phyloP scores from a whole-genome alignment of 345 rosid genomes.

The Diplotaxis tenuifolia region DNA sequence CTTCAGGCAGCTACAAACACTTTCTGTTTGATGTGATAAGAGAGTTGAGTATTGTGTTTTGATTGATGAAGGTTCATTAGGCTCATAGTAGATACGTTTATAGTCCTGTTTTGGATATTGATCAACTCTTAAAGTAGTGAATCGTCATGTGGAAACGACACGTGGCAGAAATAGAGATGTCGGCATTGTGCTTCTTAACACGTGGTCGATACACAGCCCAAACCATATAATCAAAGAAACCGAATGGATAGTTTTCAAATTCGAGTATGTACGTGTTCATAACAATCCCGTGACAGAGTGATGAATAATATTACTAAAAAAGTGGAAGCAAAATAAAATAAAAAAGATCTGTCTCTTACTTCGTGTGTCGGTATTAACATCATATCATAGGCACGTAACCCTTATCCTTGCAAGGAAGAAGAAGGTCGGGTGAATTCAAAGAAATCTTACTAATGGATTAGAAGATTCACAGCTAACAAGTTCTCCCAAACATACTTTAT shows the following conservation, averaged over 20 bases:
- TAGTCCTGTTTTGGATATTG: slow-evolving; percentile 33
- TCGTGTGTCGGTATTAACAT: slow-evolving; percentile 13
- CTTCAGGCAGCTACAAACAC: neutral
- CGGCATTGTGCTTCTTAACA: neutral
- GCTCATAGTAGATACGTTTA: slow-evolving; percentile 7
- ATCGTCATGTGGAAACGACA: neutral
- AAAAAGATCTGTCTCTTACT: neutral
- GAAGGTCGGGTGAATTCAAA: neutral
- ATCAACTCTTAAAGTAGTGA: neutral
- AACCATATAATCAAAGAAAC: neutral
- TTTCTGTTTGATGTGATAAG: neutral
- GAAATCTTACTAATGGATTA: too few species aligned
- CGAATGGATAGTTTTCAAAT: neutral
- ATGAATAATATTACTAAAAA: neutral
- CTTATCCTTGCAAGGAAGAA: neutral
- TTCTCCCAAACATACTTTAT: too few species aligned
- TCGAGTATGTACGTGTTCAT: slow-evolving; percentile 28
- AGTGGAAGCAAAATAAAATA: neutral
- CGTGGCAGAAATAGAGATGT: slow-evolving; percentile 15
- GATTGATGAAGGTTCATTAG: slow-evolving; percentile 19
- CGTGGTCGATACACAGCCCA: neutral
- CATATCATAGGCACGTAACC: slow-evolving; percentile 13
- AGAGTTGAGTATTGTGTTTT: neutral
- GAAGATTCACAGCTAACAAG: too few species aligned
- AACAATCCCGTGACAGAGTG: slow-evolving; percentile 7